These are phyloP conservation scores for Solanum verrucosum DNA, from an alignment of 257 asterid species.

Conservation along the genomic window DNA sequence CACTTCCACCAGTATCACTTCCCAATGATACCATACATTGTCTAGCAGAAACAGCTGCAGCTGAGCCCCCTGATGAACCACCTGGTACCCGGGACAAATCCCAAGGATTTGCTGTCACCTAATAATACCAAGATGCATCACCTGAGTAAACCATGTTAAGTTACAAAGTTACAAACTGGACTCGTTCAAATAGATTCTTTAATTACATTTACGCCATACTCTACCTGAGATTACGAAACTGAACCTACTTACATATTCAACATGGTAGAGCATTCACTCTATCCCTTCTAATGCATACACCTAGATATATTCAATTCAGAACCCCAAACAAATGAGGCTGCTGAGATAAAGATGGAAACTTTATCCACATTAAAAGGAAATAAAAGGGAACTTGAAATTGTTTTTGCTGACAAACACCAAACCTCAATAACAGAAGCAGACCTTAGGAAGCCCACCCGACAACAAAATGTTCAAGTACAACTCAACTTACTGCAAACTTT, in stretches of 20 bases:
- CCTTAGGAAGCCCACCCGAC: background rate
- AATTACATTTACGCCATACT: background rate
- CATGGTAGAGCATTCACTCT: constrained; percentile 7
- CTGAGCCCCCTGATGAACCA: constrained; percentile 98
- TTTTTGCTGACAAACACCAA: background rate
- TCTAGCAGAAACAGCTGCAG: constrained; percentile 94
- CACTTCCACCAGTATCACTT: constrained; percentile 99
- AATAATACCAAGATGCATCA: constrained; percentile 59
- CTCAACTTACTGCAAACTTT: background rate
- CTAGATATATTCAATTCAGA: background rate
- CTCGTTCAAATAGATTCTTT: background rate
- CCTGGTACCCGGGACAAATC: constrained; percentile 97
- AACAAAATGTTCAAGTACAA: background rate
- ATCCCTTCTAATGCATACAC: background rate
- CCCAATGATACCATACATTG: constrained; percentile 94
- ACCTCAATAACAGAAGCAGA: background rate
- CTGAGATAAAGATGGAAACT: background rate
- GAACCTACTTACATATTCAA: background rate
- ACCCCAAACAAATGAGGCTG: background rate
- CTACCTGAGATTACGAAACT: background rate
- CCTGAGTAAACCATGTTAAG: constrained; percentile 62
- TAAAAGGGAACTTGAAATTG: background rate
- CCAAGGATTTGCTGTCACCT: constrained; percentile 99
- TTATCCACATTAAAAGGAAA: background rate
- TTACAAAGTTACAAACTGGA: constrained; percentile 41